Evolutionary conservation across 345 rosid genomes (phyloP), one percentile per base, ranked within the genome.

Genomic region (Gossypium longicalyx): DNA sequence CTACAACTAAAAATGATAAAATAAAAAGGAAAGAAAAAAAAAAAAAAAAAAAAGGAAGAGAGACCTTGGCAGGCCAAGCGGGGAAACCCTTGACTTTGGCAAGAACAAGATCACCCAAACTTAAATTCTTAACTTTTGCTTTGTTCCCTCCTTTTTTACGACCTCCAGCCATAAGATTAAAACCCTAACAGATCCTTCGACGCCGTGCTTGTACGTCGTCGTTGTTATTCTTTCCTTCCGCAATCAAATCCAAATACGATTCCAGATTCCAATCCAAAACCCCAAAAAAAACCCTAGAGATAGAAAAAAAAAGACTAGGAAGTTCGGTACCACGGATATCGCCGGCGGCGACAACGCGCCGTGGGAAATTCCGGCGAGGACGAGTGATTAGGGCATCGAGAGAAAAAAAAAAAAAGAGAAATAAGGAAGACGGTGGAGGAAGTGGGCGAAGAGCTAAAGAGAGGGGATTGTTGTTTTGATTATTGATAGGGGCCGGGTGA

Each of bases 31-130:
- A 22, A 11, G 58, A 48, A 47, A 62, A 49, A 16, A 25, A 62
- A 74, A 76, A 27, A n/a, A n/a, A 34, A 29, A 34, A 49, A 56
- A 38, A 4, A 9, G 63, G 62, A 71, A 71, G 10, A 74, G 81
- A 48, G 44, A 94, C 98, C 97, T 91, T 91, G 77, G 98, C 98
- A 77, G 98, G 98, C 98, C 98, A 94, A 79, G 84, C 75, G 73
- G 98, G 98, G 77, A 86, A 90, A 34, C 99, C 99, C 89, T 95
- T 95, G 81, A 93, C 98, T 82, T 87, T 95, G 67, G 99, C 99
- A 60, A 95, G 93, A 64, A 95, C 98, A 43, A 95, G 97, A 90
- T 93, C 98, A 77, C 99, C 99, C 76, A 91, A 73, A 75, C 91
- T 89, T 83, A 93, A 79, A 67, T 79, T 84, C 87, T 85, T 86